Evolutionary conservation across 2,329 filamentous ascomycete genomes (phyloP), one percentile per base, ranked within the genome.

Genomic region (Phoma sp.): DNA sequence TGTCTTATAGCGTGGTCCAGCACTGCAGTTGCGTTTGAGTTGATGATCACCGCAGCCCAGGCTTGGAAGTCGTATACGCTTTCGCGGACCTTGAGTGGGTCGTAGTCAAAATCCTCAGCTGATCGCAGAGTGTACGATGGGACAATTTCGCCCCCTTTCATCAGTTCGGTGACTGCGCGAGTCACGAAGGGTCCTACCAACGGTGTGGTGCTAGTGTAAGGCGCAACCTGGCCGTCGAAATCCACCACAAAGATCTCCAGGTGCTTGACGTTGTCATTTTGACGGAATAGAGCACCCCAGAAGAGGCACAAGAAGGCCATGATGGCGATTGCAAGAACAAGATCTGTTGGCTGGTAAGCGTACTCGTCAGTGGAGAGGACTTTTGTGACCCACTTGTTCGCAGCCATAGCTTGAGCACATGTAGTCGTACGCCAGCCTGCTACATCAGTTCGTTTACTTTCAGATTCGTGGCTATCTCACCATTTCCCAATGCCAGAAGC

Each of bases 21-120:
- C 4, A 87, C 75, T 0, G 79, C 72, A 0, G 85, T 88, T 0
- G 87, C 85, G 62, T 88, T 88, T 2, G 85, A 64, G 56, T 87
- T 85, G 59, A 89, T 77, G 50, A 88, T 79, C 25, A 88, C 77
- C 2, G 86, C 85, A 1, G 82, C 85, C 78, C 83, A 88, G 17
- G 80, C 79, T 10, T 85, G 70, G 59, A 82, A 82, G 50, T 88
- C 76, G 66, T 85, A 88, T 2, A 88, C 78, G 5, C 78, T 81
- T 62, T 84, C 79, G 7, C 85, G 80, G 3, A 88, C 85, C 13
- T 78, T 75, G 27, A 81, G 76, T 0, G 84, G 83, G 55, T 87
- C 82, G 61, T 84, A 77, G 62, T 79, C 65, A 71, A 86, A 88
- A 15, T 81, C 73, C 1, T 76, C 71, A 0, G 84, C 75, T 0